These are phyloP conservation scores for Ogataea naganishii DNA, from an alignment of 805 yeast genomes.

Conservation along the genomic window DNA sequence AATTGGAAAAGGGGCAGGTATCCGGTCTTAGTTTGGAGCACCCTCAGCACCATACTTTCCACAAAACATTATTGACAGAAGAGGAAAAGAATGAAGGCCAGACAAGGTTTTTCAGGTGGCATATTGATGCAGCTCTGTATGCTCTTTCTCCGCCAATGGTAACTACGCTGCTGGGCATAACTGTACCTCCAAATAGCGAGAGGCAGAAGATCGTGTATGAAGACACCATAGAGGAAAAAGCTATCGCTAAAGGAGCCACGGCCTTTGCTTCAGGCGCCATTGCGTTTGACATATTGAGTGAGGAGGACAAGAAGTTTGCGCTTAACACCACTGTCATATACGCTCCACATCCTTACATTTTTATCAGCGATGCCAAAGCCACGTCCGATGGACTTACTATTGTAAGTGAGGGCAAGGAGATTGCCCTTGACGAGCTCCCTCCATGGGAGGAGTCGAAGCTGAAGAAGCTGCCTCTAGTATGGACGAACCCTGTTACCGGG, in stretches of 20 bases:
- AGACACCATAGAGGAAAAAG: conserved; percentile 52
- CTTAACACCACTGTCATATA: conserved; percentile 73
- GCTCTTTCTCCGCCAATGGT: conserved; percentile 81
- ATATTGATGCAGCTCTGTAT: conserved; percentile 83
- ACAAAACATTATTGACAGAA: conserved; percentile 54
- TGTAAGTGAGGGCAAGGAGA: conserved; percentile 72
- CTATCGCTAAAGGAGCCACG: conserved; percentile 77
- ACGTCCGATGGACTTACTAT: conserved; percentile 83
- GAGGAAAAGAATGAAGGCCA: conserved; percentile 53
- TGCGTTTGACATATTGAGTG: conserved; percentile 60
- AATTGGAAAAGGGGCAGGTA: conserved; percentile 23
- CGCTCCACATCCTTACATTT: conserved; percentile 91
- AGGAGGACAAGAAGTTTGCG: conserved; percentile 67
- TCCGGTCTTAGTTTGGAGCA: conserved; percentile 44
- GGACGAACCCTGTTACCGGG: conserved; percentile 87
- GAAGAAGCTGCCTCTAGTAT: conserved; percentile 75
- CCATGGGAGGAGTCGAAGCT: conserved; percentile 75
- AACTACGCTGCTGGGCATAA: conserved; percentile 76
- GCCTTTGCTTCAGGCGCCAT: conserved; percentile 81
- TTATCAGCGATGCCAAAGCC: conserved; percentile 71
- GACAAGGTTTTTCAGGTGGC: conserved; percentile 90
- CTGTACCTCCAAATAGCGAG: conserved; percentile 63
- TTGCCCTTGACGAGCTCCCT: conserved; percentile 60
- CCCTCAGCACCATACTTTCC: conserved; percentile 80
- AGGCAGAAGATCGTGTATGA: conserved; percentile 60